phyloP scores from a whole-genome alignment of 2,329 filamentous ascomycete species.

The Epichloe uncinata region DNA sequence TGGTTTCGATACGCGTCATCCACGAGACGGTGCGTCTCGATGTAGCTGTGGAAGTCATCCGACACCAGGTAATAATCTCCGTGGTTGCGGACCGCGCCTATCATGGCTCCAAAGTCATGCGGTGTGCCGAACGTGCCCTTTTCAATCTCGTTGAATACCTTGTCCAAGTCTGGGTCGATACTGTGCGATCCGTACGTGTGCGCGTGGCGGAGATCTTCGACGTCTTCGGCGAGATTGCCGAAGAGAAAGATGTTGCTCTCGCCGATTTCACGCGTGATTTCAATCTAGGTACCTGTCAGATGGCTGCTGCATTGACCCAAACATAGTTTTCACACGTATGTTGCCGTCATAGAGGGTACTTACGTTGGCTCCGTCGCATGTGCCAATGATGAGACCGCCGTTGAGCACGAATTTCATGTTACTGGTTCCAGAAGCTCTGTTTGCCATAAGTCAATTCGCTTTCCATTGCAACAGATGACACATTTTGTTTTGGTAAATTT shows the following conservation, averaged over 20 bases:
- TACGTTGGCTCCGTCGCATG: slow-evolving; percentile 94
- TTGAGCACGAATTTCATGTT: slow-evolving; percentile 99
- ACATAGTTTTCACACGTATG: not conserved
- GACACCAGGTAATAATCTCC: slow-evolving; percentile 97
- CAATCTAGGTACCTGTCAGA: slow-evolving; percentile 41
- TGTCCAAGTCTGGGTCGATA: slow-evolving; percentile 61
- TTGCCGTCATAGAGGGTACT: slow-evolving; percentile 23
- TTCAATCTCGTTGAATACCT: slow-evolving; percentile 77
- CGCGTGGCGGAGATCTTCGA: slow-evolving; percentile 84
- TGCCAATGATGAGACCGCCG: slow-evolving; percentile 92
- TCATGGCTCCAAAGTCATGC: slow-evolving; percentile 65
- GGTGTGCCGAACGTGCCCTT: slow-evolving; percentile 69
- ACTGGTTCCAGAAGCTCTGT: slow-evolving; percentile 62
- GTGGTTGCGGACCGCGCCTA: slow-evolving; percentile 77
- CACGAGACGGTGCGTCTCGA: slow-evolving; percentile 80
- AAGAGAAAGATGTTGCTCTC: slow-evolving; percentile 98
- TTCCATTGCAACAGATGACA: not conserved
- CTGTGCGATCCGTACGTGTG: slow-evolving; percentile 74
- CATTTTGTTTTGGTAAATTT: not conserved
- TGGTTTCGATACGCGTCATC: slow-evolving; percentile 87
- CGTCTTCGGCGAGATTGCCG: slow-evolving; percentile 87
- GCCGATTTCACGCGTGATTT: slow-evolving; percentile 93
- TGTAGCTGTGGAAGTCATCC: slow-evolving; percentile 92
- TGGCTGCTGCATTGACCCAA: not conserved
- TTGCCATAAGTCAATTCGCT: slow-evolving; percentile 4